Percentiles rank a stretch among this genome's conserved stretches.
Conservation (phyloP, 371 early-diverging fungal genomes). For the Mortierella polycephala region DNA sequence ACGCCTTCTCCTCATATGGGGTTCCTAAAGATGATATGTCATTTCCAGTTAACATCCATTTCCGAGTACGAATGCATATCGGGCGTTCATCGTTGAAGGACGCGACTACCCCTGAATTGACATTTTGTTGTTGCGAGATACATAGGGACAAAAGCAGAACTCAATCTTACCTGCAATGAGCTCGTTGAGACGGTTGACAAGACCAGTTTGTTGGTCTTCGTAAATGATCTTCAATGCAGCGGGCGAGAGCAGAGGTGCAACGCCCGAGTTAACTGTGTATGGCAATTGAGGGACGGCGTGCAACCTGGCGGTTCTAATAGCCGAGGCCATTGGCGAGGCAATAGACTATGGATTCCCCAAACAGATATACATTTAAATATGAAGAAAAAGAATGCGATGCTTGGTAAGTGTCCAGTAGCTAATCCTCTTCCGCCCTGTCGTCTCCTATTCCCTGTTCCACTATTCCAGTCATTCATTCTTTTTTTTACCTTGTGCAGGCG, state of each 20-base stretch:
- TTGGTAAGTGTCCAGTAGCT: background rate
- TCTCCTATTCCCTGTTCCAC: background rate
- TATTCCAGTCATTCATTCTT: too few relatives aligned
- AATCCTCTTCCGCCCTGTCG: background rate
- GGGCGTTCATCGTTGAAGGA: too few relatives aligned
- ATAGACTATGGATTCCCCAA: conserved; percentile 18
- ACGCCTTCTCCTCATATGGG: conserved; percentile 48
- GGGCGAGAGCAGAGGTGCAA: conserved; percentile 44
- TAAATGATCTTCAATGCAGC: conserved; percentile 48
- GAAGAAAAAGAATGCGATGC: background rate
- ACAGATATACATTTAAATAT: too few relatives aligned
- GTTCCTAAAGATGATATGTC: conserved; percentile 21
- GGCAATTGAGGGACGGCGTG: conserved; percentile 44
- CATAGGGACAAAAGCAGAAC: background rate
- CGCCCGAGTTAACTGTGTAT: conserved; percentile 27
- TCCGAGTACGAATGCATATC: background rate
- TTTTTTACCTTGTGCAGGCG: conserved; percentile 32
- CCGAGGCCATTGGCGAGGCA: conserved; percentile 32
- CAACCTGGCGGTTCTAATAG: conserved; percentile 42
- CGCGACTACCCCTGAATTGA: too few relatives aligned
- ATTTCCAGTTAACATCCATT: background rate
- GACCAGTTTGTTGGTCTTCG: conserved; percentile 40
- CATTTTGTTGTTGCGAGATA: too few relatives aligned
- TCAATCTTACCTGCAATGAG: conserved; percentile 44
- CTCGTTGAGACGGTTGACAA: conserved; percentile 49